Conservation (phyloP, 805 yeast species). For the Ogataea ramenticola region DNA sequence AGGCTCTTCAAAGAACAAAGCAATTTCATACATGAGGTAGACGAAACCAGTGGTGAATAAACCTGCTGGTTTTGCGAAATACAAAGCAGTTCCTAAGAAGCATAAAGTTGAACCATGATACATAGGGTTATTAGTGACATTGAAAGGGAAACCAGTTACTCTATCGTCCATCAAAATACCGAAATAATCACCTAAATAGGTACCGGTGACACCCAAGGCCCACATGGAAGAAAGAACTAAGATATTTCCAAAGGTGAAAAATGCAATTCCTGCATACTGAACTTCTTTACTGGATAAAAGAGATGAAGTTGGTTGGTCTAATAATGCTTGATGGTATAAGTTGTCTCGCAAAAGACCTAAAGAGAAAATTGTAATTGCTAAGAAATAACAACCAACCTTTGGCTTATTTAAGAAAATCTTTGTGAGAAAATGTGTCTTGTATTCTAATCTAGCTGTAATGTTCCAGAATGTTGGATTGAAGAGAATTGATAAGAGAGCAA, state of each 20-base stretch:
- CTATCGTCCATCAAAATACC: conserved; percentile 89
- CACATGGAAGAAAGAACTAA: conserved; percentile 85
- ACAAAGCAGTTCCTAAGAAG: conserved; percentile 85
- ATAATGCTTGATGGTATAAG: conserved; percentile 63
- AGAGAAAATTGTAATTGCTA: conserved; percentile 78
- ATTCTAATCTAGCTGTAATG: conserved; percentile 80
- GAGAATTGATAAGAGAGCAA: conserved; percentile 59
- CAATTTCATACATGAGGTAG: conserved; percentile 73
- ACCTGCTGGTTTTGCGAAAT: conserved; percentile 89
- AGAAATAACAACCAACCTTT: conserved; percentile 71
- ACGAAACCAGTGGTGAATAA: conserved; percentile 66
- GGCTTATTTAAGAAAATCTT: conserved; percentile 62
- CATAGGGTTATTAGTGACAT: conserved; percentile 90
- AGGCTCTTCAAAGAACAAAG: conserved; percentile 88
- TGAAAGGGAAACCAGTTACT: conserved; percentile 92
- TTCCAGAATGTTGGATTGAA: conserved; percentile 98
- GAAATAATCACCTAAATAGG: conserved; percentile 94
- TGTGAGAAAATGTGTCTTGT: conserved; percentile 68
- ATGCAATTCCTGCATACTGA: conserved; percentile 38
- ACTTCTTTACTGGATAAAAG: conserved; percentile 36
- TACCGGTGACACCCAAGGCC: conserved; percentile 90
- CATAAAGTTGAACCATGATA: conserved; percentile 87
- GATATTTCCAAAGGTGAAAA: conserved; percentile 66
- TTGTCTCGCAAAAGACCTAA: conserved; percentile 80
- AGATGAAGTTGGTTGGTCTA: conserved; percentile 59